Evolutionary conservation across 768 basidiomycete species (phyloP), one percentile per base, ranked within the genome.

Genomic region (Jaapia argillacea): DNA sequence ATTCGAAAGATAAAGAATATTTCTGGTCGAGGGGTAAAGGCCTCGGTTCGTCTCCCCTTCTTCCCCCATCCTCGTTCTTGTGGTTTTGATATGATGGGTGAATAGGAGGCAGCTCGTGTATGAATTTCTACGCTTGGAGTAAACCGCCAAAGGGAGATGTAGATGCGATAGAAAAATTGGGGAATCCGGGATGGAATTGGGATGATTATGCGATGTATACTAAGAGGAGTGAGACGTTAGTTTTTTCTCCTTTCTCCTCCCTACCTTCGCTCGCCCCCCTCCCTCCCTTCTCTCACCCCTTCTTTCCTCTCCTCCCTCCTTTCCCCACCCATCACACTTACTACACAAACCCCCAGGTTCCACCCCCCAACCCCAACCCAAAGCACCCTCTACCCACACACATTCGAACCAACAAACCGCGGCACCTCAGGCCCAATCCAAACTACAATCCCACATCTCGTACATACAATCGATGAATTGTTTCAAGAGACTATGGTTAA

Each of bases 391-490:
- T 33, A 33, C 28, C 28, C 28, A 16, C 28, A 33, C 28, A 33
- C 28, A 16, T 33, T 33, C 28, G 28, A 33, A 16, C 28, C 10
- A 16, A 16, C 28, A 16, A 10, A 33, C 28, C 28, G 28, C 10
- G 16, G 28, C 10, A 33, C 28, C 10, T 33, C 28, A 16, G 28
- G 28, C 10, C 28, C 28, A 10, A 33, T 33, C 28, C 28, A 33
- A 10, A 33, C 28, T 16, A 33, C 28, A 10, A 16, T 16, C 10
- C 28, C 28, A 16, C 28, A 33, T 33, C 28, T 33, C 23, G 69
- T 77, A 13, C 61, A 74, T 14, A 59, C 64, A 1, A 61, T 79
- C 47, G 70, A 76, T 42, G 54, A 68, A 3, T 58, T 54, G 10
- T 79, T 77, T 56, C 71, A 78, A 53, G 68, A 70, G 26, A 48